These are phyloP conservation scores for Aspergillus sclerotiicarbonarius DNA, from an alignment of 495 filamentous ascomycete genomes.

Conservation along the genomic window DNA sequence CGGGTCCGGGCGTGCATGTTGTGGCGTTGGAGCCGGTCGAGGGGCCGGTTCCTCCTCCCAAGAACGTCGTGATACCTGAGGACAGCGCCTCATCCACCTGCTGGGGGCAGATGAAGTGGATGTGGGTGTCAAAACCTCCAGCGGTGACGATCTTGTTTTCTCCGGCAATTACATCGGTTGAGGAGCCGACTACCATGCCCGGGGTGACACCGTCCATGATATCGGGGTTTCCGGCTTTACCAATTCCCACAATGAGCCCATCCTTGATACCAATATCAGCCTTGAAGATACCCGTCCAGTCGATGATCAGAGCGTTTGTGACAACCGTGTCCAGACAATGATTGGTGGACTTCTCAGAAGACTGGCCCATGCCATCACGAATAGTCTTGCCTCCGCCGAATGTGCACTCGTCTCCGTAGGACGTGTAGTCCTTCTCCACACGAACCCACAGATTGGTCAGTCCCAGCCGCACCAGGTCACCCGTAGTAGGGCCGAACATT, in stretches of 20 bases:
- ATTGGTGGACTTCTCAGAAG: slow-evolving; percentile 66
- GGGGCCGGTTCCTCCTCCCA: slow-evolving; percentile 93
- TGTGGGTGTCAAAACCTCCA: slow-evolving; percentile 88
- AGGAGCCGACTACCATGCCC: slow-evolving; percentile 79
- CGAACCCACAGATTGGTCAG: slow-evolving; percentile 87
- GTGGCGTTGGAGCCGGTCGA: slow-evolving; percentile 94
- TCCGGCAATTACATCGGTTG: slow-evolving; percentile 94
- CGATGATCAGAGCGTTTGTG: slow-evolving; percentile 88
- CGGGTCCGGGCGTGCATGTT: slow-evolving; percentile 86
- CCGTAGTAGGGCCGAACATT: slow-evolving; percentile 93
- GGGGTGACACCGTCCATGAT: slow-evolving; percentile 86
- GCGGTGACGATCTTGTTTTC: slow-evolving; percentile 93
- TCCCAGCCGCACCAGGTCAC: slow-evolving; percentile 78
- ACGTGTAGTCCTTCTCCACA: slow-evolving; percentile 83
- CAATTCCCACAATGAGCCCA: slow-evolving; percentile 85
- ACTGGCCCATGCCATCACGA: slow-evolving; percentile 95
- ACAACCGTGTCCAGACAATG: slow-evolving; percentile 84
- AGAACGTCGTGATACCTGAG: slow-evolving; percentile 86
- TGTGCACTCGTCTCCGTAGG: slow-evolving; percentile 90
- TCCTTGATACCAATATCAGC: slow-evolving; percentile 94
- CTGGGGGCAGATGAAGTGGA: slow-evolving; percentile 97
- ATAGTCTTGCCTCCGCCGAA: slow-evolving; percentile 96
- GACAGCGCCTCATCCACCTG: slow-evolving; percentile 84
- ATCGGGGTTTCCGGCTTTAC: slow-evolving; percentile 96
- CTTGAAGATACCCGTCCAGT: slow-evolving; percentile 93